Base-by-base conservation (phyloP, 2,329 filamentous ascomycete species). In the Helminthosporium solani region DNA sequence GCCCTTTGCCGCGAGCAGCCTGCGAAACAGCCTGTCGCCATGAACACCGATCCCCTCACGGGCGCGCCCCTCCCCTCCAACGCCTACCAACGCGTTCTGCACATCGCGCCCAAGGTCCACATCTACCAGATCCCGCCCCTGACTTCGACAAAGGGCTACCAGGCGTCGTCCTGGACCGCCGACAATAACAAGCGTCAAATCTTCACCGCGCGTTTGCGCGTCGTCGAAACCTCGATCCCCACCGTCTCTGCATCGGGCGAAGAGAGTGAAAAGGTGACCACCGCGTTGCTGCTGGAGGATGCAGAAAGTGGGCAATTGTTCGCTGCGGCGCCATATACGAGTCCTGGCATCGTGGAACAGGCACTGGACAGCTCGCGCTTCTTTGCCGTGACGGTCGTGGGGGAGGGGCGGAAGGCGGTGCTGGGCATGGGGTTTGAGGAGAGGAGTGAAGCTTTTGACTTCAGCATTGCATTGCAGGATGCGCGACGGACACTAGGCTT, bases 371-470 rank as follows among this genome's bases (percentile, higher is more conserved):
- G 84, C 63, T 85, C 82, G 50, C 82, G 90, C 27, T 95, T 95
- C 78, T 95, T 95, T 64, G 90, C 90, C 5, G 67, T 95, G 28
- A 79, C 87, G 12, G 89, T 95, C 1, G 83, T 88, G 47, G 88
- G 90, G 51, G 85, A 84, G 28, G 79, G 87, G 1, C 79, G 85
- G 57, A 91, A 90, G 68, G 90, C 90, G 9, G 81, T 87, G 36
- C 73, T 96, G 48, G 90, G 90, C 8, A 82, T 95, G 55, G 90
- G 90, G 8, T 95, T 95, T 64, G 89, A 95, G 74, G 89, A 95
- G 70, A 77, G 90, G 40, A 84, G 82, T 61, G 88, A 92, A 59
- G 88, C 90, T 1, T 92, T 95, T 58, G 90, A 96, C 66, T 90
- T 95, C 61, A 82, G 83, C 51, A 86, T 95, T 41, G 82, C 86